Conservation (phyloP, 140 eudicot genomes). For the Cichorium intybus region DNA sequence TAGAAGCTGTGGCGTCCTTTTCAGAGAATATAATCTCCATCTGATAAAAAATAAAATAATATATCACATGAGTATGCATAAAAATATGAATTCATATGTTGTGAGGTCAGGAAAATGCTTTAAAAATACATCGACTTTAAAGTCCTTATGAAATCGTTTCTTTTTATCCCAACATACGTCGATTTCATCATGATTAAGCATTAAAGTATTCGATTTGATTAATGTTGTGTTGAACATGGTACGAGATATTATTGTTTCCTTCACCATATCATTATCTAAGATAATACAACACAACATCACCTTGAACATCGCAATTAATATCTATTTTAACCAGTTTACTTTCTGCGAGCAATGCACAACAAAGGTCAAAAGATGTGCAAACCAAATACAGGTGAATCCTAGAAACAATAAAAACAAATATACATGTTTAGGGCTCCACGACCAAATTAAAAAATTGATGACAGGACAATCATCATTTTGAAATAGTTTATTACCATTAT, state of each 20-base stretch:
- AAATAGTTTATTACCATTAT: too few relatives aligned
- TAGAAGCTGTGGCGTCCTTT: too few relatives aligned
- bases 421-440: too few relatives aligned
- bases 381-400: slow-evolving; percentile 71
- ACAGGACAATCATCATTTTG: too few relatives aligned
- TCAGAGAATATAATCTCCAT: neutral
- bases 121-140: slow-evolving; percentile 63
- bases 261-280: slow-evolving; percentile 50
- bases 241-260: slow-evolving; percentile 61
- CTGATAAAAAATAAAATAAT: neutral
- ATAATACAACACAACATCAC: slow-evolving; percentile 84
- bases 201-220: slow-evolving; percentile 63
- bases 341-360: slow-evolving; percentile 67
- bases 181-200: slow-evolving; percentile 70
- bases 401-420: too few relatives aligned
- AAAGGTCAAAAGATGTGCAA: too few relatives aligned
- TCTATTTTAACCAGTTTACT: slow-evolving; percentile 68
- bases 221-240: slow-evolving; percentile 83
- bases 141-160: slow-evolving; percentile 66
- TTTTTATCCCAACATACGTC: slow-evolving; percentile 65
- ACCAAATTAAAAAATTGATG: too few relatives aligned
- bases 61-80: slow-evolving; percentile 4
- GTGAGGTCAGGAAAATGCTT: neutral
- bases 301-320: slow-evolving; percentile 69
- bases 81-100: slow-evolving; percentile 2